A percentile compares a stretch with the other conserved stretches of the same genome.
Evolutionary conservation across 495 filamentous ascomycete species (phyloP).

Genomic region (Chaetomium fimeti): DNA sequence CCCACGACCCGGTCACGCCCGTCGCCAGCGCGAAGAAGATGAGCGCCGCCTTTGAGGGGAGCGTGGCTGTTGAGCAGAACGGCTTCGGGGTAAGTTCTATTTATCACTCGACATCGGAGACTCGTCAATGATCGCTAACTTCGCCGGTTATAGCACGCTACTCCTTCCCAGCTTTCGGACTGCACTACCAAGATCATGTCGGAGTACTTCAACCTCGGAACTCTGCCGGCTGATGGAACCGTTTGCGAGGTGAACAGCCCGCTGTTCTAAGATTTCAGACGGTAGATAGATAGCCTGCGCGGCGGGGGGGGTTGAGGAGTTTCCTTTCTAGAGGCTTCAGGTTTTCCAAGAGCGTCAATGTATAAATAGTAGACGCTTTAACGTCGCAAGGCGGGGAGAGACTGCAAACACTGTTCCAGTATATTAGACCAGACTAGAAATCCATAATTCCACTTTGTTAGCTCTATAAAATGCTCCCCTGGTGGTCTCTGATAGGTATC

Average conservation of each 20-base stretch:
- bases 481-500: too few species aligned
- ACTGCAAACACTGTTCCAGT: too few species aligned
- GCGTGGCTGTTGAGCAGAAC: slow-evolving; percentile 44
- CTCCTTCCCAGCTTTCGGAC: slow-evolving; percentile 7
- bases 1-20: slow-evolving; percentile 45
- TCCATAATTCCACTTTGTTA: too few species aligned
- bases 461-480: too few species aligned
- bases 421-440: too few species aligned
- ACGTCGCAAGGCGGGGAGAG: too few species aligned
- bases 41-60: slow-evolving; percentile 51
- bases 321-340: background rate
- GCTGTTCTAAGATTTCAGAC: background rate
- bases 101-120: background rate
- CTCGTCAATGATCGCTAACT: background rate
- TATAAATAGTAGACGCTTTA: too few species aligned
- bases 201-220: slow-evolving; percentile 17
- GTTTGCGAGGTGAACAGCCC: slow-evolving; percentile 12
- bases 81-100: slow-evolving; percentile 17
- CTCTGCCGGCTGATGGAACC: slow-evolving; percentile 7
- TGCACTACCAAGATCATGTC: slow-evolving; percentile 5
- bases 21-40: slow-evolving; percentile 50
- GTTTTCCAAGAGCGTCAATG: too few species aligned
- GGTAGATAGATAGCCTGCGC: background rate
- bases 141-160: slow-evolving; percentile 9
- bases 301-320: background rate